Percentiles rank a stretch among this genome's conserved stretches.
phyloP scores from a whole-genome alignment of 768 basidiomycete genomes.

The Cystofilobasidium bisporidii region DNA sequence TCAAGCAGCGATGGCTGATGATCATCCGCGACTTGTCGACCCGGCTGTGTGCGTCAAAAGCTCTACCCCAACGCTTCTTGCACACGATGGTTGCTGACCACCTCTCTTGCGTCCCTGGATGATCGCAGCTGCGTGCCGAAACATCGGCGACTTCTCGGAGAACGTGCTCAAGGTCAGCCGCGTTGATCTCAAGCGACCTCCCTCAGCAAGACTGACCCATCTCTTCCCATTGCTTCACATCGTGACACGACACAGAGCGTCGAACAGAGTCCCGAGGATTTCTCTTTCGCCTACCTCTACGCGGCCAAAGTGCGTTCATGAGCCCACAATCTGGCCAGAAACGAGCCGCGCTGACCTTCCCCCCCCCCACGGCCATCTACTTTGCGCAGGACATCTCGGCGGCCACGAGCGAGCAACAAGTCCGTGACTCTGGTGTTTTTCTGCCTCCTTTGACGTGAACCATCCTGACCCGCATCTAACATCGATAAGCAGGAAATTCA shows the following conservation, averaged over 20 bases:
- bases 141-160: slow-evolving; percentile 12
- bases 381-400: background rate
- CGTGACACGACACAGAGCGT: background rate
- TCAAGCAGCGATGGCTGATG: slow-evolving; percentile 11
- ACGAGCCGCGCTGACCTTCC: too few species aligned
- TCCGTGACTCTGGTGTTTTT: background rate
- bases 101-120: background rate
- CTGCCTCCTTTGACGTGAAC: background rate
- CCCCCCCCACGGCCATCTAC: too few species aligned
- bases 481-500: background rate
- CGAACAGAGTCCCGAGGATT: slow-evolving; percentile 13
- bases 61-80: background rate
- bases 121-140: background rate
- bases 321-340: too few species aligned
- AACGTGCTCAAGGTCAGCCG: slow-evolving; percentile 11
- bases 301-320: slow-evolving; percentile 1
- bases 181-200: background rate
- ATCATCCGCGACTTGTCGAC: slow-evolving; percentile 10
- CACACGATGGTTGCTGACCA: background rate
- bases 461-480: background rate
- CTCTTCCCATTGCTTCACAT: too few species aligned
- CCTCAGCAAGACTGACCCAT: background rate
- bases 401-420: background rate
- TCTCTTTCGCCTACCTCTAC: slow-evolving; percentile 19
- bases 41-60: background rate